Evolutionary conservation across 805 yeast genomes (phyloP), one percentile per base, ranked within the genome.

Genomic region (Yamadazyma kitorensis): DNA sequence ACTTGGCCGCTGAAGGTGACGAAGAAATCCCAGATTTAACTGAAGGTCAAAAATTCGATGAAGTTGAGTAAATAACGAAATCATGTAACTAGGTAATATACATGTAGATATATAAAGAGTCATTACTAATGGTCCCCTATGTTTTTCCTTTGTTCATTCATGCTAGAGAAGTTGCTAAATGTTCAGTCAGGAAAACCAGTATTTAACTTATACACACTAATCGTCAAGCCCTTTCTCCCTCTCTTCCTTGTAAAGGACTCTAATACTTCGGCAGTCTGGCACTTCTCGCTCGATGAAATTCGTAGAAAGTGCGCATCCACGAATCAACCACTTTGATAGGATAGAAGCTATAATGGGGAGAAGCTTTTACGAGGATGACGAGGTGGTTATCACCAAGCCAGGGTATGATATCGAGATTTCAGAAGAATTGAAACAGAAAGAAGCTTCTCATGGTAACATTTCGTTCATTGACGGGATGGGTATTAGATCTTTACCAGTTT

Each of bases 31-130:
- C 86, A 45, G 85, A 79, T 52, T 76, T 91, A 58, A 86, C 86
- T 49, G 93, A 83, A 59, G 95, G 91, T 57, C 94, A 86, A 75
- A 86, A 77, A 64, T 83, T 83, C 57, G 91, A 83, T 64, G 83
- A 67, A 27, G 73, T 68, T 42, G 72, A 67, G 53, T 67, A 67
- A 50, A 30, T 35, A 18, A 10, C 4, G 10, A 14, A 29, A 15
- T 15, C 23, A 28, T 28, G 14, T 28, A 19, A 19, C 5, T 6
- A 13, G 23, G 11, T 20, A 20, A 20, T 20, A 20, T 20, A 20
- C 8, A 20, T 11, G 10, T 20, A 11, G 8, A 20, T 20, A 20
- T 20, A 9, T 20, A 11, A 20, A 20, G 23, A 20, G 23, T 9
- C 11, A 11, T n/a, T n/a, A n/a, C n/a, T n/a, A n/a, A n/a, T n/a